Base-by-base conservation (phyloP, 2,329 filamentous ascomycete species). In the Clarireedia paspali region DNA sequence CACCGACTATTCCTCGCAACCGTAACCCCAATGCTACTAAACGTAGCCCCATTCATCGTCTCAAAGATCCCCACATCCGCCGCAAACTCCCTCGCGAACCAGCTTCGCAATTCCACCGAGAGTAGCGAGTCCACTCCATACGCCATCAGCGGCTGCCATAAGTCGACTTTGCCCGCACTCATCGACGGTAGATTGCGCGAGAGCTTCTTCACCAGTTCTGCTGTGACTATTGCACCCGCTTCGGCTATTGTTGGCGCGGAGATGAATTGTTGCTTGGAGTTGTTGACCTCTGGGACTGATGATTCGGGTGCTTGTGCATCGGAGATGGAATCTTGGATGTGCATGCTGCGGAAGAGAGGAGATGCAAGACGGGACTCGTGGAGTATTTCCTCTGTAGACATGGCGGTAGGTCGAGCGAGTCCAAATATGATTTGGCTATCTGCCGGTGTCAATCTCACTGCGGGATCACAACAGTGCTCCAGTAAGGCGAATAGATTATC, bases 151-250 rank as follows among this genome's bases (percentile, higher is more conserved):
- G 66, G 63, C 30, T 67, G 64, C 1, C 53, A 70, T 3, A 68
- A 70, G 53, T 72, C 67, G 10, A 71, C 62, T 58, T 77, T 75
- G 53, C 77, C 67, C 50, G 76, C 74, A 34, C 75, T 71, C 2
- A 69, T 57, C 38, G 72, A 72, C 2, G 42, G 20, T 62, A 78
- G 70, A 66, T 75, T 67, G 1, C 77, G 66, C 14, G 54, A 57
- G 26, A 64, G 59, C 5, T 2, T 76, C 74, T 50, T 75, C 75
- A 3, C 71, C 71, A 55, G 27, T 59, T 57, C 20, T 57, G 44
- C 5, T 50, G 56, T 30, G 20, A 59, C 42, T 14, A 52, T 50
- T 1, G 27, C 26, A 15, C 47, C 40, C 0, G 15, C n/a, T 20
- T 23, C 23, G 23, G 48, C 17, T 4, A 40, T 6, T 5, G 15